Evolutionary conservation across 345 rosid species (phyloP).

Genomic region (Nasturtium officinale): DNA sequence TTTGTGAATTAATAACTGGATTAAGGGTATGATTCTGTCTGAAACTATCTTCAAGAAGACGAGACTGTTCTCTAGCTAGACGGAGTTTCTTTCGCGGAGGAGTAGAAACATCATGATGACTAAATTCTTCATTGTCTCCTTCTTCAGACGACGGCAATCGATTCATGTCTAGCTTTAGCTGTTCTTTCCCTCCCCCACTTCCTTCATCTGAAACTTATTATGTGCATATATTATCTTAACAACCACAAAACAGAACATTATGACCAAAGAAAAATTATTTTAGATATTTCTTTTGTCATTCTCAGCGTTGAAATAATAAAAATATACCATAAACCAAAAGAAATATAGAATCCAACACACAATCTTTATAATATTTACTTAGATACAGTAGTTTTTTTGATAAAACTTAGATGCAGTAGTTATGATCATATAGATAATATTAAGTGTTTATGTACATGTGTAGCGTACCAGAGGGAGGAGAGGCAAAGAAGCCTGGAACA

Average conservation of each 20-base stretch:
- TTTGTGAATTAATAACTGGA: conserved; percentile 50
- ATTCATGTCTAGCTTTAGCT: conserved; percentile 45
- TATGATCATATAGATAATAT: background rate
- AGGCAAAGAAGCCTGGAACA: conserved; percentile 74
- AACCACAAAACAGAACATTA: background rate
- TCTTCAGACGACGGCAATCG: conserved; percentile 42
- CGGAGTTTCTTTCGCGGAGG: conserved; percentile 94
- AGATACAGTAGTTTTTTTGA: too few species aligned
- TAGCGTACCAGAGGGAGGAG: conserved; percentile 60
- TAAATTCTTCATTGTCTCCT: conserved; percentile 37
- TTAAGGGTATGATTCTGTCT: conserved; percentile 83
- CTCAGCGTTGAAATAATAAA: background rate
- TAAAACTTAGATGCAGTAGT: background rate
- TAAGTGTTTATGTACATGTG: background rate
- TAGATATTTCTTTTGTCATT: background rate
- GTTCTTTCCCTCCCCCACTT: conserved; percentile 53
- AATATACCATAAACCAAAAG: conserved; percentile 6
- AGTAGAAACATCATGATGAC: conserved; percentile 53
- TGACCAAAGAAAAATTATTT: background rate
- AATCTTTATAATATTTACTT: background rate
- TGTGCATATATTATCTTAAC: conserved; percentile 31
- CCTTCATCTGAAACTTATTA: conserved; percentile 53
- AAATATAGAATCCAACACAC: conserved; percentile 16
- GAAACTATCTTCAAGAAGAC: conserved; percentile 96
- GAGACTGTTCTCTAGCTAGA: conserved; percentile 86